Evolutionary conservation across 2,329 filamentous ascomycete species (phyloP).

Genomic region (Colletotrichum chrysophilum): DNA sequence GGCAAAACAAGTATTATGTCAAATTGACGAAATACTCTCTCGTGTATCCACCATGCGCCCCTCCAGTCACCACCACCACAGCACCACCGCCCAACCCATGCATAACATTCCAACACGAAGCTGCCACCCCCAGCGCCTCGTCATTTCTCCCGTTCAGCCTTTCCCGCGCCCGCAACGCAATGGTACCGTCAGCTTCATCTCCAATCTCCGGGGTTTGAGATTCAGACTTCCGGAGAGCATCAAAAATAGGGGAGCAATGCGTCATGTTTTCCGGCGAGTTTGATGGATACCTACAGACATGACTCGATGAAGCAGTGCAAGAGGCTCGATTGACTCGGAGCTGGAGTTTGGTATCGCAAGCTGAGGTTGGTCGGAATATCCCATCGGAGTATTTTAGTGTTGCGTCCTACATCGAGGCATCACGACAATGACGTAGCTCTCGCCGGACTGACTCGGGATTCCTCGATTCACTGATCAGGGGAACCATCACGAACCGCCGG

Average conservation of each 20-base stretch:
- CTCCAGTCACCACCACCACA: not conserved
- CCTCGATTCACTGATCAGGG: not conserved
- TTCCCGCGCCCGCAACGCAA: not conserved
- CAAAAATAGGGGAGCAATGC: not conserved
- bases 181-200: not conserved
- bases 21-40: not conserved
- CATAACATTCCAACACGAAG: not conserved
- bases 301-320: not conserved
- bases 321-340: not conserved
- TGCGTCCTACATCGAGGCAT: conserved; percentile 5
- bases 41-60: not conserved
- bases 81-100: not conserved
- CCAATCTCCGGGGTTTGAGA: not conserved
- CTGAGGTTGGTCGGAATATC: not conserved
- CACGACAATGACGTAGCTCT: conserved; percentile 1
- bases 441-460: conserved; percentile 2
- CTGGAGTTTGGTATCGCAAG: not conserved
- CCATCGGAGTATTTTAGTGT: not conserved
- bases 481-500: conserved; percentile 17
- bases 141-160: not conserved
- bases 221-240: not conserved
- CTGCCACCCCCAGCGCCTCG: not conserved
- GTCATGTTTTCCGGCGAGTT: not conserved
- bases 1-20: not conserved
- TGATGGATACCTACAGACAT: not conserved